A percentile compares a stretch with the other conserved stretches of the same genome.
Evolutionary conservation across 805 yeast species (phyloP).

Genomic region (Metschnikowia henanensis): DNA sequence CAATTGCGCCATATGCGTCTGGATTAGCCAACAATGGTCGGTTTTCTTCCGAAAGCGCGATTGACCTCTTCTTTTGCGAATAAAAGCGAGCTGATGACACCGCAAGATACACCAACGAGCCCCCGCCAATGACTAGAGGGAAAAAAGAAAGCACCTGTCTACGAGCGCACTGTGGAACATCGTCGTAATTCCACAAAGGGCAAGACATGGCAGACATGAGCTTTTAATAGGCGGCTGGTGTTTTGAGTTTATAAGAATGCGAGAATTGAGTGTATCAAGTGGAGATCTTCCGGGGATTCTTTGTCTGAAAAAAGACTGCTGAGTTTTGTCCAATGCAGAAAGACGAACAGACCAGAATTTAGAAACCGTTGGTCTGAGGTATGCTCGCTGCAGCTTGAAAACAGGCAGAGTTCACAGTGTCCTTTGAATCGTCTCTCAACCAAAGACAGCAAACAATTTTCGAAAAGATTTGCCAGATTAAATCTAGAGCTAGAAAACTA

Average conservation of each 20-base stretch:
- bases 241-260: background rate
- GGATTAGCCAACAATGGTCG: conserved; percentile 35
- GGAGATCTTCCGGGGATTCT: too few relatives aligned
- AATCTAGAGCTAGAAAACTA: too few relatives aligned
- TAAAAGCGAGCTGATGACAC: conserved; percentile 17
- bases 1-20: conserved; percentile 34
- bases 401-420: too few relatives aligned
- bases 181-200: conserved; percentile 59
- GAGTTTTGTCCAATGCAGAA: too few relatives aligned
- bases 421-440: too few relatives aligned
- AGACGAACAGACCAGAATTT: too few relatives aligned
- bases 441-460: too few relatives aligned
- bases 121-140: conserved; percentile 30
- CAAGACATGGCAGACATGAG: conserved; percentile 14
- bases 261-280: background rate
- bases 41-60: conserved; percentile 25
- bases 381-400: too few relatives aligned
- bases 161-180: conserved; percentile 54
- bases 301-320: too few relatives aligned
- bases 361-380: too few relatives aligned
- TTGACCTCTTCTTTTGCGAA: conserved; percentile 5
- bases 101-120: conserved; percentile 28
- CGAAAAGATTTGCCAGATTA: too few relatives aligned
- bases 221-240: background rate
- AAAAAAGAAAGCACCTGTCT: conserved; percentile 36